Percentiles rank a stretch among this genome's conserved stretches.
These are phyloP conservation scores for Aspergillus sergii DNA, from an alignment of 2,329 filamentous ascomycete species.

Conservation along the genomic window DNA sequence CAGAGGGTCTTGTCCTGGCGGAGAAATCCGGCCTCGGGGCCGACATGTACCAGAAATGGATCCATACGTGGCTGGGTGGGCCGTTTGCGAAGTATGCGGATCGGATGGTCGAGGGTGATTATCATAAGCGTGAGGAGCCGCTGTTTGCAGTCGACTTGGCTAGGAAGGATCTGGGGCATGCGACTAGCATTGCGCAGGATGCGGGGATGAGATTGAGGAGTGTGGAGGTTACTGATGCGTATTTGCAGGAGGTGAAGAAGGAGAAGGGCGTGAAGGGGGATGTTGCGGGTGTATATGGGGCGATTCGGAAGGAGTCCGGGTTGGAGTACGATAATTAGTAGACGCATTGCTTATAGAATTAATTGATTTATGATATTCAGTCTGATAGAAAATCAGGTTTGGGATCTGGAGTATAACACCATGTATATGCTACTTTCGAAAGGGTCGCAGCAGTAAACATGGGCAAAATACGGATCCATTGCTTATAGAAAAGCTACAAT, in stretches of 20 bases:
- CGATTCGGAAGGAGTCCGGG: constrained; percentile 72
- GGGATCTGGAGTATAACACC: neutral
- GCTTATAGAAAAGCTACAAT: too few species aligned
- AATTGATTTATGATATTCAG: neutral
- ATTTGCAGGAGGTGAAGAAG: constrained; percentile 70
- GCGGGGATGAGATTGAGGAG: constrained; percentile 66
- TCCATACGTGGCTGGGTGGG: constrained; percentile 74
- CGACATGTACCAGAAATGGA: constrained; percentile 69
- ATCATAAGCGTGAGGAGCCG: constrained; percentile 74
- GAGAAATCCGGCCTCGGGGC: constrained; percentile 78
- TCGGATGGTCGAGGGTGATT: constrained; percentile 75
- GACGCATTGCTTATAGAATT: neutral
- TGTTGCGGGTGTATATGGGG: constrained; percentile 80
- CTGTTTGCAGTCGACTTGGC: constrained; percentile 82
- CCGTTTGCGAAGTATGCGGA: constrained; percentile 74
- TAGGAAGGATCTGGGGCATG: constrained; percentile 79
- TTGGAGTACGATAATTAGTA: constrained; percentile 70
- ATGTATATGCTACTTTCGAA: neutral
- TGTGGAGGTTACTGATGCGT: constrained; percentile 67
- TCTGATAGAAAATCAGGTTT: neutral
- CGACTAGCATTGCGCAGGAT: constrained; percentile 64
- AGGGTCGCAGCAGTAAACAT: too few species aligned
- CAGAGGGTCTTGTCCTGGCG: constrained; percentile 75
- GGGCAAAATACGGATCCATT: too few species aligned
- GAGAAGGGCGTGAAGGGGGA: constrained; percentile 73